Evolutionary conservation across 2,329 filamentous ascomycete species (phyloP).

Genomic region (Hypocreales sp.): DNA sequence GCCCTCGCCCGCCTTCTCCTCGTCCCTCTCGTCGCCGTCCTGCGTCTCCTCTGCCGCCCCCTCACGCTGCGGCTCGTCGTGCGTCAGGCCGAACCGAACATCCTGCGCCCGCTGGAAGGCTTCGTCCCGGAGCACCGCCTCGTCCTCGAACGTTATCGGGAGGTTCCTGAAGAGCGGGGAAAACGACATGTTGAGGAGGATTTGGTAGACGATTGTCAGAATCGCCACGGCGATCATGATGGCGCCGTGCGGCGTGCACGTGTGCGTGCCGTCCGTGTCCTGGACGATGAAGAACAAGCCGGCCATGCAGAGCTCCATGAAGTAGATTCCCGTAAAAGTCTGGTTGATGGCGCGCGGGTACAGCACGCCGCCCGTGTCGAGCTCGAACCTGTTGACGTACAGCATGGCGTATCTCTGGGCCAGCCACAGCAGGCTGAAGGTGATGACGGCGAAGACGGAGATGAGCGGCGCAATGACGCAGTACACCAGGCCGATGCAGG

Average conservation of each 20-base stretch:
- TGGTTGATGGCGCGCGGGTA: constrained; percentile 92
- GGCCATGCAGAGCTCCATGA: constrained; percentile 83
- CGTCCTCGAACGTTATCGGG: constrained; percentile 90
- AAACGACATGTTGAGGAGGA: constrained; percentile 70
- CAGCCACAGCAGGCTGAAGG: constrained; percentile 82
- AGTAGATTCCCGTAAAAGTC: constrained; percentile 84
- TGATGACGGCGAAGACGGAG: constrained; percentile 82
- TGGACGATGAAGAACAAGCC: constrained; percentile 74
- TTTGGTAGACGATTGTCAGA: constrained; percentile 64
- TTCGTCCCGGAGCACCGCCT: constrained; percentile 80
- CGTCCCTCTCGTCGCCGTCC: constrained; percentile 9
- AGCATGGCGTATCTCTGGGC: constrained; percentile 95
- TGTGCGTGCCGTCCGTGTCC: constrained; percentile 34
- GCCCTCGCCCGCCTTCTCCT: constrained; percentile 22
- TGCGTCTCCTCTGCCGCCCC: no score
- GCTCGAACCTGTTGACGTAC: constrained; percentile 79
- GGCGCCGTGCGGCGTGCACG: constrained; percentile 63
- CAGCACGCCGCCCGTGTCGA: constrained; percentile 82
- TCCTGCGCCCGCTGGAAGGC: constrained; percentile 72
- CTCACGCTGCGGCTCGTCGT: constrained; percentile 34
- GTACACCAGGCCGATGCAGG: constrained; percentile 83
- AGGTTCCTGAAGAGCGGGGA: constrained; percentile 75
- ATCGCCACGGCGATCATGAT: constrained; percentile 64
- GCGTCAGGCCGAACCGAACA: constrained; percentile 45
- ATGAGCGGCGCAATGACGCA: constrained; percentile 81